Base-by-base conservation (phyloP, 805 yeast genomes). In the Candida tammaniensis region DNA sequence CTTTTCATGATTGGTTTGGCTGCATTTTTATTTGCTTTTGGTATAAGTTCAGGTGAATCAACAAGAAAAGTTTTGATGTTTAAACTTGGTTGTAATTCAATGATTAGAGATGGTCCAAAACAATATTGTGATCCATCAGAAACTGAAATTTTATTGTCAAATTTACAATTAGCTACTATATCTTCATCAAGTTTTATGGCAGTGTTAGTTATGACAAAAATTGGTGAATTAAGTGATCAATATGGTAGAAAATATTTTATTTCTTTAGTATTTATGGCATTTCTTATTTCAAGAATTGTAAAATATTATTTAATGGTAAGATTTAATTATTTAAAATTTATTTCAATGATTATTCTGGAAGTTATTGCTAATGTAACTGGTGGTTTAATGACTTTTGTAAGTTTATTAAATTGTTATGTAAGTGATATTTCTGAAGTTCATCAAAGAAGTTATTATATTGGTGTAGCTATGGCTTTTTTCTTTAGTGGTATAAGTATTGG, bases 341-440 rank as follows among this genome's bases (percentile, higher is more conserved):
- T 42, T 9, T 40, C 51, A 18, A 64, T 78, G 41, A 54, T 82
- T 1, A 21, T 68, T 0, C 59, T 74, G 3, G 69, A 69, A 10
- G 38, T 72, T 1, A 22, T 81, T 1, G 70, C 68, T 19, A 68
- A 78, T 17, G 33, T 72, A 3, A 74, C 80, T n/a, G 96, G 96
- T 16, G 82, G 87, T 0, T 31, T 72, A 7, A 56, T 76, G 39
- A 68, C 80, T 5, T 47, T 80, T 21, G 48, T 82, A 32, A 75
- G 82, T 7, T 59, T 82, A 19, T 61, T 77, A 9, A 80, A 80
- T 50, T 76, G 89, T 40, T 87, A 86, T 51, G 69, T 84, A 12
- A 67, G 86, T 4, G 96, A 87, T 59, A 77, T 86, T 24, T 80
- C 79, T 5, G 81, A 78, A 14, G 72, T 85, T 1, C 68, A 64